Evolutionary conservation across 2,329 filamentous ascomycete genomes (phyloP), one percentile per base, ranked within the genome.

Genomic region (Botryotinia globosa): DNA sequence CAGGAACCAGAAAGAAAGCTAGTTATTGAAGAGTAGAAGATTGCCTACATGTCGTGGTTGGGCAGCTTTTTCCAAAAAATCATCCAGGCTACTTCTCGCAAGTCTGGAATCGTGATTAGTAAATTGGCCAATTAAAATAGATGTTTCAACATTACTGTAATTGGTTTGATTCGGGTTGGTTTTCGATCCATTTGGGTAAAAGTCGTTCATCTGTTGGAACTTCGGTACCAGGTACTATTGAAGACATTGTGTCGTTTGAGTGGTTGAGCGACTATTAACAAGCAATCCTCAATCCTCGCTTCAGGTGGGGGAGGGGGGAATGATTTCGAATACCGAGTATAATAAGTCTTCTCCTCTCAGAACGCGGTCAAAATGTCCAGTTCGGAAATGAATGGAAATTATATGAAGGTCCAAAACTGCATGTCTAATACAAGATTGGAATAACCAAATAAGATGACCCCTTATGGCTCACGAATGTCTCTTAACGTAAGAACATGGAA

Each of bases 11-110:
- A 54, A 5, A 29, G 16, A 34, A 1, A 66, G 25, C 29, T 18
- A 0, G 18, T 6, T 8, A 12, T 64, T 45, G 63, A 22, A 66
- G 14, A n/a, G 7, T 34, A 14, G 14, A 18, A 25, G 37, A 56
- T 42, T 56, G 14, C 65, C 39, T 18, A 68, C 83, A 70, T 86
- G 85, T 69, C 85, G 86, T 20, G 88, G 87, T 77, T 87, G 85
- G 62, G 77, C 75, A 64, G 80, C 79, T 63, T 78, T 74, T 7
- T 75, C 72, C 5, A 81, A 71, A 32, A 79, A 74, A 10, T 73
- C 67, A 12, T 76, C 71, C 14, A 80, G 64, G 39, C 74, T 73
- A 64, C 76, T 73, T 65, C 72, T 71, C 20, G 76, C 73, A 71
- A 77, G 71, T 56, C 79, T 80, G 70, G 20, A 51, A 34, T 18